Percentiles rank a stretch among this genome's conserved stretches.
These are phyloP conservation scores for Alternaria incomplexa DNA, from an alignment of 2,329 filamentous ascomycete genomes.

Conservation along the genomic window DNA sequence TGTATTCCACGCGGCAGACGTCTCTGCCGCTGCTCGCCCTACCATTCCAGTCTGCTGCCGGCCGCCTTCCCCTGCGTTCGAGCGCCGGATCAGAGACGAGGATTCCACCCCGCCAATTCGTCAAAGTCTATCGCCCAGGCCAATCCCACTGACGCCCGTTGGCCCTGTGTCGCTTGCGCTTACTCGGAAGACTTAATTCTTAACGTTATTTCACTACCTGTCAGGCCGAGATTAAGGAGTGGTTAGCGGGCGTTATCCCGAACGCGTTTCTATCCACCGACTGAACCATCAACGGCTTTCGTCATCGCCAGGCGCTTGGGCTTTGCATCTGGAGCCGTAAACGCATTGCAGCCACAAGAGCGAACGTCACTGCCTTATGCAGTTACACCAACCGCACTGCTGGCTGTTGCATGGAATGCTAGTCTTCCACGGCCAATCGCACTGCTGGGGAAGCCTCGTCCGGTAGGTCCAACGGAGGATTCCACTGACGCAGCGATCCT, in stretches of 20 bases:
- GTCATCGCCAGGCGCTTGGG: slow-evolving; percentile 25
- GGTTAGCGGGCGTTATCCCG: slow-evolving; percentile 38
- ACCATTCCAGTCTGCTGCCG: slow-evolving; percentile 26
- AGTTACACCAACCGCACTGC: slow-evolving; percentile 13
- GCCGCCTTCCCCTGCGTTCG: slow-evolving; percentile 37
- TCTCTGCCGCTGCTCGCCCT: slow-evolving; percentile 23
- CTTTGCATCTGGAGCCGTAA: slow-evolving; percentile 19
- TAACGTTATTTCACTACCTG: slow-evolving; percentile 24
- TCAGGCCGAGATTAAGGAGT: slow-evolving; percentile 49
- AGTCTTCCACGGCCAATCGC: slow-evolving; percentile 16
- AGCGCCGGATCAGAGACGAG: slow-evolving; percentile 30
- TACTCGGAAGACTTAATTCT: slow-evolving; percentile 29
- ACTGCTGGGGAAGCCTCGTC: slow-evolving; percentile 16
- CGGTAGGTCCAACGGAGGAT: slow-evolving; percentile 18
- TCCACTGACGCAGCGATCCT: slow-evolving; percentile 17
- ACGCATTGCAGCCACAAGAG: neutral
- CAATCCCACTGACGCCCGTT: slow-evolving; percentile 45
- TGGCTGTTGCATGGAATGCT: slow-evolving; percentile 13
- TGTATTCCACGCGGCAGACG: slow-evolving; percentile 24
- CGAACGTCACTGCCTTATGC: slow-evolving; percentile 1
- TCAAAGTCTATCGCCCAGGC: slow-evolving; percentile 22
- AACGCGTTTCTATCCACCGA: slow-evolving; percentile 18
- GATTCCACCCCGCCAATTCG: slow-evolving; percentile 32
- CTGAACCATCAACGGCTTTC: slow-evolving; percentile 22
- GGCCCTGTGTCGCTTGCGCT: slow-evolving; percentile 41